Evolutionary conservation across 2,329 filamentous ascomycete species (phyloP).

Genomic region (Raffaelea deltoideospora): DNA sequence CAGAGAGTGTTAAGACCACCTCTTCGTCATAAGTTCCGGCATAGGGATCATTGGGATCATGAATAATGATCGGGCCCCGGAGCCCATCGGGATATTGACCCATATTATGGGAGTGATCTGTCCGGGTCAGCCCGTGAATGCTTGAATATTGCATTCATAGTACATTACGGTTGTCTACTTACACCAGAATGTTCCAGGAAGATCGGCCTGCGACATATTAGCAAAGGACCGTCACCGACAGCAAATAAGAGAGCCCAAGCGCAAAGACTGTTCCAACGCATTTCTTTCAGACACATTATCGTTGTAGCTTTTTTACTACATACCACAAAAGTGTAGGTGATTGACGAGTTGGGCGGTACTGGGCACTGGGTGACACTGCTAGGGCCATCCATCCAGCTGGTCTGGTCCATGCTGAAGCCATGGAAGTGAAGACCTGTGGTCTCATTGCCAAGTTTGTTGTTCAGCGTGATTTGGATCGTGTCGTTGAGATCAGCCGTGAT

Average conservation of each 20-base stretch:
- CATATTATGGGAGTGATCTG: slow-evolving; percentile 47
- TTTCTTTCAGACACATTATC: no score
- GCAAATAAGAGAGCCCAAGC: not conserved
- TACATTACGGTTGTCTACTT: slow-evolving; percentile 10
- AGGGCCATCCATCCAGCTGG: slow-evolving; percentile 43
- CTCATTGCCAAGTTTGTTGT: slow-evolving; percentile 36
- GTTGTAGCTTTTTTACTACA: no score
- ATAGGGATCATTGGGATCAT: slow-evolving; percentile 41
- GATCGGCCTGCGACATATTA: slow-evolving; percentile 22
- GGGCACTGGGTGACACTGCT: slow-evolving; percentile 37
- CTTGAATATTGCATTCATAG: no score
- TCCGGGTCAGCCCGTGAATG: no score
- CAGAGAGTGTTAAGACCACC: slow-evolving; percentile 36
- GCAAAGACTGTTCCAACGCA: no score
- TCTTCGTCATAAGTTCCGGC: slow-evolving; percentile 40
- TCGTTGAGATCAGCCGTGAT: slow-evolving; percentile 37
- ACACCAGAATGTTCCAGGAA: slow-evolving; percentile 32
- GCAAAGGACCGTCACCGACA: not conserved
- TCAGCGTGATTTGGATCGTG: slow-evolving; percentile 30
- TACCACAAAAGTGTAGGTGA: slow-evolving; percentile 37
- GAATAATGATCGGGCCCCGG: slow-evolving; percentile 43
- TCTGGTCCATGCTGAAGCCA: slow-evolving; percentile 39
- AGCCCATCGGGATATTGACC: slow-evolving; percentile 55
- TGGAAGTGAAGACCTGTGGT: slow-evolving; percentile 41
- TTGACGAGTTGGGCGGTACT: slow-evolving; percentile 32